These are phyloP conservation scores for Cornus suecica DNA, from an alignment of 148 eudicot genomes.

Conservation along the genomic window DNA sequence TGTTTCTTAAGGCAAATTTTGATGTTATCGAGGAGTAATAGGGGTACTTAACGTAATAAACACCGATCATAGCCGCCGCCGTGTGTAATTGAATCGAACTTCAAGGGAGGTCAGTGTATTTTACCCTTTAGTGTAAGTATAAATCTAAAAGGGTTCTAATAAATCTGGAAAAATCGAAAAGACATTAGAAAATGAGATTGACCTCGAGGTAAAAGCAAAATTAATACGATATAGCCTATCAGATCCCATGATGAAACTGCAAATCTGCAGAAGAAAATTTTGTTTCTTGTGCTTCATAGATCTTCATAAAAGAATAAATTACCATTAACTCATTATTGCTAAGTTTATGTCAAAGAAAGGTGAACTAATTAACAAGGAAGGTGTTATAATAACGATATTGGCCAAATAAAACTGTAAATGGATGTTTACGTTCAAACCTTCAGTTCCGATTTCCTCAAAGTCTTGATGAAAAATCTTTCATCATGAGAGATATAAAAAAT, in stretches of 20 bases:
- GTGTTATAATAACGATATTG: background rate
- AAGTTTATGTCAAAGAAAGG: background rate
- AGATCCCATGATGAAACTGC: background rate
- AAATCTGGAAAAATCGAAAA: too few relatives aligned
- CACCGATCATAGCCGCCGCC: too few relatives aligned
- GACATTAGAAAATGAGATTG: too few relatives aligned
- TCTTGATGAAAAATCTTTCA: slow-evolving; percentile 90
- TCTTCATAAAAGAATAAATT: background rate
- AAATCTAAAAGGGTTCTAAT: too few relatives aligned
- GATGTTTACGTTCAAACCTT: slow-evolving; percentile 44
- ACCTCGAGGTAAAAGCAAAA: background rate
- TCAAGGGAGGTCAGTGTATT: too few relatives aligned
- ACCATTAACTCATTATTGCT: background rate
- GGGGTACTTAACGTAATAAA: too few relatives aligned
- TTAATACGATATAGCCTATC: too few relatives aligned
- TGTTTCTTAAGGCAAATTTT: too few relatives aligned
- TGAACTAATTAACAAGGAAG: background rate
- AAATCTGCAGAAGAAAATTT: background rate
- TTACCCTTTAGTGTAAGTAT: too few relatives aligned
- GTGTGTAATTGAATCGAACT: too few relatives aligned
- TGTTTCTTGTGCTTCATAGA: background rate
- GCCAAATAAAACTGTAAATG: background rate
- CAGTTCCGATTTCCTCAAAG: slow-evolving; percentile 69
- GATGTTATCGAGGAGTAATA: too few relatives aligned
- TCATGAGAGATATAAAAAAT: slow-evolving; percentile 84